Base-by-base conservation (phyloP, 257 asterid genomes). In the Henckelia pumila region DNA sequence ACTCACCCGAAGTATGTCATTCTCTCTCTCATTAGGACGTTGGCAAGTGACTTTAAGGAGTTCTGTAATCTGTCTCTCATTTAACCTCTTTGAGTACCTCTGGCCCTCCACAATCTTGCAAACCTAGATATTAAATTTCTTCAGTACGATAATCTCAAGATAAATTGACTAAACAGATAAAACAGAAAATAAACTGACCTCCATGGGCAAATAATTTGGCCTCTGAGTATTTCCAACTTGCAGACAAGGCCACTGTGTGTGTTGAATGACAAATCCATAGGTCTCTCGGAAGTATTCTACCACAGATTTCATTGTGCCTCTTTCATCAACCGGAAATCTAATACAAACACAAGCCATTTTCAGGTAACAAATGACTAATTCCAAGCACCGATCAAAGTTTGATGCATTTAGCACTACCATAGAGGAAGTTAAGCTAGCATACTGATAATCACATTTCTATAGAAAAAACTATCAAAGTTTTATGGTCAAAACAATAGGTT, bases 71-170 rank as follows among this genome's bases (percentile, higher is more conserved):
- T 94, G 99, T 23, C 80, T 84, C 80, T 94, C 99, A 75, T 94
- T 94, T 65, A 94, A 77, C 73, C 96, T 84, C 82, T 91, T 94
- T 0, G 99, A 88, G 56, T 94, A 94, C 59, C 99, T 78, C 79
- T 94, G 99, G 57, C 99, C 99, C 69, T 83, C 95, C 0, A 94
- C 99, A 57, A 94, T 88, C 81, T 91, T 94, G 79, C 97, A 91
- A 24, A 94, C 99, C 99, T 93, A 62, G 23, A 74, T 21, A 30
- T 69, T 30, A 73, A 24, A 26, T 5, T 5, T 3, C 13, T 6
- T 57, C 3, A 69, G 63, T 6, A 26, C 23, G 7, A 24, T 55
- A 17, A 30, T 52, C 22, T 16, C 3, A 68, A 20, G 21, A 32
- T 61, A 30, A 10, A 14, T 11, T 25, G 44, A 25, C 28, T 56